These are phyloP conservation scores for Neofusicoccum laricinum DNA, from an alignment of 2,329 filamentous ascomycete genomes.

Conservation along the genomic window DNA sequence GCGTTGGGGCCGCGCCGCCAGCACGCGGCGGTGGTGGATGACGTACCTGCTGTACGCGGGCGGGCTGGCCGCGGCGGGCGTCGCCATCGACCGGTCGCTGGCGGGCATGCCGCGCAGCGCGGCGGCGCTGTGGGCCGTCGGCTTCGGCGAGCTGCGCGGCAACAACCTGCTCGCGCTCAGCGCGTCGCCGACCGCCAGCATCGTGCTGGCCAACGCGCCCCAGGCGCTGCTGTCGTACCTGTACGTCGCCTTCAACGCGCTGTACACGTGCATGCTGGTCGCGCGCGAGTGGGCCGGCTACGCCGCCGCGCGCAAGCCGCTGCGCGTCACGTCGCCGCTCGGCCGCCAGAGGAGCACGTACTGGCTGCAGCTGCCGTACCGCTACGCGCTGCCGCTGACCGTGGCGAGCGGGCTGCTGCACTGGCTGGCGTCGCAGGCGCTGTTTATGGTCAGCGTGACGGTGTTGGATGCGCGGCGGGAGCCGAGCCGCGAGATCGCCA, in stretches of 20 bases:
- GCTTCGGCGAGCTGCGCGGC: conserved; percentile 14
- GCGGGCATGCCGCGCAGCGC: neutral
- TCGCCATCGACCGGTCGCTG: conserved; percentile 12
- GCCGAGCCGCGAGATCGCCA: conserved; percentile 18
- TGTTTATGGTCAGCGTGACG: conserved; percentile 40
- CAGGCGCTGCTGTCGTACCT: conserved; percentile 42
- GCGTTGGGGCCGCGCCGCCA: conserved; percentile 4
- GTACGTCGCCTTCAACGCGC: conserved; percentile 46
- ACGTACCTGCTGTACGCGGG: neutral
- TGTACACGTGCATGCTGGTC: conserved; percentile 48
- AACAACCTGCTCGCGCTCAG: neutral
- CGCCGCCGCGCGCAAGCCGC: conserved; percentile 27
- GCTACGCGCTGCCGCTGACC: conserved; percentile 37
- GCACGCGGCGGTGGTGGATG: conserved; percentile 3
- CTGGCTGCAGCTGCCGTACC: conserved; percentile 41
- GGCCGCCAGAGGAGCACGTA: conserved; percentile 40
- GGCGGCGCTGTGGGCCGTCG: conserved; percentile 18
- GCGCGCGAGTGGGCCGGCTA: conserved; percentile 48
- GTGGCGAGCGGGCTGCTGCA: conserved; percentile 34
- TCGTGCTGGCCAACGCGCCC: neutral
- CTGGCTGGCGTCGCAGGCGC: conserved; percentile 43
- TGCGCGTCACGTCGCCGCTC: conserved; percentile 38
- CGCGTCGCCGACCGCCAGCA: conserved; percentile 9
- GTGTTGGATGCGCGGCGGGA: too few species aligned
- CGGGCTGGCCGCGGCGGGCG: conserved; percentile 9